Base-by-base conservation (phyloP, 805 yeast species). In the Candida mattraensis region DNA sequence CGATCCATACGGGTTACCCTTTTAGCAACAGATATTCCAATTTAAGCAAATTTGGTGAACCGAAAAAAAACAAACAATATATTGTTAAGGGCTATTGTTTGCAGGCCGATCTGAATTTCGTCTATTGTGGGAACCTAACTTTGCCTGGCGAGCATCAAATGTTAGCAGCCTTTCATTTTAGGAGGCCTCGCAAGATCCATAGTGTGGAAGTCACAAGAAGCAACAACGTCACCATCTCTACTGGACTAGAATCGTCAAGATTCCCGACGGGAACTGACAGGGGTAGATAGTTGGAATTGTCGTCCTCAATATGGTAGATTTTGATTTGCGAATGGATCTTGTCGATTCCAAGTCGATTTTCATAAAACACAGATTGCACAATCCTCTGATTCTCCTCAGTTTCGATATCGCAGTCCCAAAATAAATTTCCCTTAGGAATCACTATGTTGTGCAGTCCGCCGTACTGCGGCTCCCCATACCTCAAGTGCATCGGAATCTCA, bases 401-500 rank as follows among this genome's bases (percentile, higher is more conserved):
- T 7, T 33, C 34, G 9, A 39, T 28, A 3, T 31, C 37, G 37
- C 64, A 58, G 24, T 43, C 40, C 61, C 60, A 60, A 35, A 51
- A 60, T 6, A 58, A 24, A 15, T 47, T 36, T 0, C 51, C 57
- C 14, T 34, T 39, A 2, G 61, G 54, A 7, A 50, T 15, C 16
- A 20, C 17, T 6, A 44, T 28, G 4, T 18, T 13, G 11, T 21
- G 24, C n/a, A 18, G 18, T 3, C 48, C 50, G 3, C 33, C 24
- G 1, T 11, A 10, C 8, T 15, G 17, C 3, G 65, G 65, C 14
- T 36, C 40, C 1, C 53, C 56, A 25, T 60, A 60, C 18, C 66
- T 40, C 23, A 54, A 32, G 47, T 60, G 66, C 31, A 60, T 34
- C 2, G 64, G 64, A 9, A 60, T n/a, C 25, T 53, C 53, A 33